Evolutionary conservation across 352 stramenopile species (phyloP).

Genomic region (Hyaloperonospora brassicae): DNA sequence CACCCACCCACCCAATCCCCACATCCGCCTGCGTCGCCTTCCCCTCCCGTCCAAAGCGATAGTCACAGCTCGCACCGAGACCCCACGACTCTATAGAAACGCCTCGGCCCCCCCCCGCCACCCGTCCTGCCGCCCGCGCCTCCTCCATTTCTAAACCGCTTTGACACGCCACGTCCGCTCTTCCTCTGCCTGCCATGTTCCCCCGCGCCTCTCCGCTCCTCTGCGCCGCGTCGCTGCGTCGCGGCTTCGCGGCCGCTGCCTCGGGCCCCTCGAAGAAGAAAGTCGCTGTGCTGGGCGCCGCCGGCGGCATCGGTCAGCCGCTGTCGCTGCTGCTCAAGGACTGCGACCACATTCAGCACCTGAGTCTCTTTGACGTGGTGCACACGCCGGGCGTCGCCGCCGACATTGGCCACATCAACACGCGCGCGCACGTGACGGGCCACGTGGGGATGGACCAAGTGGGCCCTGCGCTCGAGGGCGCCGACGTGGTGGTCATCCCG

Average conservation of each 20-base stretch:
- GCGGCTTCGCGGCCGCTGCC: conserved; percentile 46
- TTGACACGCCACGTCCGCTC: too few relatives aligned
- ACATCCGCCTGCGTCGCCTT: too few relatives aligned
- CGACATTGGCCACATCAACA: conserved; percentile 93
- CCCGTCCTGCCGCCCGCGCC: too few relatives aligned
- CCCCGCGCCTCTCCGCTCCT: conserved; percentile 13
- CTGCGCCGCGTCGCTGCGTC: conserved; percentile 17
- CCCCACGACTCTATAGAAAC: too few relatives aligned
- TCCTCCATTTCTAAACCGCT: too few relatives aligned
- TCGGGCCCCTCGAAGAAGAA: conserved; percentile 47
- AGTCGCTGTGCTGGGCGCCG: conserved; percentile 86
- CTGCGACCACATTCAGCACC: conserved; percentile 90
- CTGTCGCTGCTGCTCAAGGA: conserved; percentile 98
- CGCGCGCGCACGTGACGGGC: conserved; percentile 63
- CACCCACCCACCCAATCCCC: too few relatives aligned
- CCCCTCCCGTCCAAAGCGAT: too few relatives aligned
- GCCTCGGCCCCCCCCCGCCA: too few relatives aligned
- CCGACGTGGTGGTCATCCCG: conserved; percentile 98
- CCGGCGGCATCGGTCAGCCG: conserved; percentile 97
- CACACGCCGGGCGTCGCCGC: conserved; percentile 96
- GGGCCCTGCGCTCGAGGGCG: conserved; percentile 56
- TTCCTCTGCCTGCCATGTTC: conserved; percentile 11
- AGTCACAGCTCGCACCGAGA: too few relatives aligned
- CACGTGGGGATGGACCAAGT: conserved; percentile 77
- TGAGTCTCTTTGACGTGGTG: conserved; percentile 98